Percentiles rank a stretch among this genome's conserved stretches.
These are phyloP conservation scores for Gossypium davidsonii DNA, from an alignment of 441 rosid genomes.

Conservation along the genomic window DNA sequence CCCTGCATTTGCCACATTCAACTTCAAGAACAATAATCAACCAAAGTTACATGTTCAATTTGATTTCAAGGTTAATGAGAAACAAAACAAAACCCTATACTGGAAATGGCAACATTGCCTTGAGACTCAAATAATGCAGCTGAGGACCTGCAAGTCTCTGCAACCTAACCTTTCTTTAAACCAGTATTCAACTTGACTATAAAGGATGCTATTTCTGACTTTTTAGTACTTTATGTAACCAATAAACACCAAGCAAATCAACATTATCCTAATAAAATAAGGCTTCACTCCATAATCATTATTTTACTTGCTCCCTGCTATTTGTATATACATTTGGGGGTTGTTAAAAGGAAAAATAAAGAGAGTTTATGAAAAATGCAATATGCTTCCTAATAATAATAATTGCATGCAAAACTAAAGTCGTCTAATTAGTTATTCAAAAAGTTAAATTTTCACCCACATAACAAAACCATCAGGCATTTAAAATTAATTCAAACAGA, in stretches of 20 bases:
- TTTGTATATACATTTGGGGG: neutral
- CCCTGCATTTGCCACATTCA: constrained; percentile 3
- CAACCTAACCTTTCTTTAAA: neutral
- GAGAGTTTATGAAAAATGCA: neutral
- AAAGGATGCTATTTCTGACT: neutral
- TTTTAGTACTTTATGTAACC: neutral
- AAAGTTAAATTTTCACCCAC: neutral
- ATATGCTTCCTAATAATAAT: neutral
- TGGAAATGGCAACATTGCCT: neutral
- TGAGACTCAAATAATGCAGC: constrained; percentile 4
- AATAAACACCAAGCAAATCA: neutral
- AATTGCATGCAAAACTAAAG: neutral
- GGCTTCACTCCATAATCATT: neutral
- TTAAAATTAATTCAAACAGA: constrained; percentile 17
- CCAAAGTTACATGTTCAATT: neutral
- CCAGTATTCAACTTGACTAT: neutral
- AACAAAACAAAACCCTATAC: neutral
- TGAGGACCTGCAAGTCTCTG: neutral
- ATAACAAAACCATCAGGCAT: neutral
- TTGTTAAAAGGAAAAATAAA: neutral
- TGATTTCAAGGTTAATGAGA: neutral
- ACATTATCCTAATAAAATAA: neutral
- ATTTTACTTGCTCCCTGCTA: neutral
- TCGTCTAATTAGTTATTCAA: neutral
- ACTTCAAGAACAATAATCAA: neutral